phyloP scores from a whole-genome alignment of 2,329 filamentous ascomycete genomes.

The Bipolaris bicolor region DNA sequence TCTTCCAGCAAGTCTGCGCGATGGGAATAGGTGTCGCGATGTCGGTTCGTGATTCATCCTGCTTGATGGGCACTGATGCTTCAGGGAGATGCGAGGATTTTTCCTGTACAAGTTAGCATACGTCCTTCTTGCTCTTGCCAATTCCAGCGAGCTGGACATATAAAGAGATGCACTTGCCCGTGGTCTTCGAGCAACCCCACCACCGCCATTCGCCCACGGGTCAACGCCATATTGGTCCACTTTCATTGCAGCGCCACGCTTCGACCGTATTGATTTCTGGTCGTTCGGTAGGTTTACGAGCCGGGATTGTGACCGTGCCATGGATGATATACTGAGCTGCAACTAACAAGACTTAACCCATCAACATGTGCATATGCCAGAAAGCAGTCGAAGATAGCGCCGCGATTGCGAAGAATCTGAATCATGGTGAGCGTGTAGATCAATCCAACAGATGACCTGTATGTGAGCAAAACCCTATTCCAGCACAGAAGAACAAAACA shows the following conservation, averaged over 20 bases:
- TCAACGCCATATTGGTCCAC: slow-evolving; percentile 5
- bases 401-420: background rate
- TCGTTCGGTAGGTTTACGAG: slow-evolving; percentile 1
- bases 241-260: slow-evolving; percentile 1
- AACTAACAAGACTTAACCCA: slow-evolving; percentile 4
- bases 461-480: background rate
- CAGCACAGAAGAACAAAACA: background rate
- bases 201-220: slow-evolving; percentile 3
- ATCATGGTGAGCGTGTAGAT: background rate
- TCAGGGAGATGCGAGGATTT: background rate
- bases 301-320: slow-evolving; percentile 15
- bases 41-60: slow-evolving; percentile 2
- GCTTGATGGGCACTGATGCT: background rate
- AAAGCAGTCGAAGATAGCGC: background rate
- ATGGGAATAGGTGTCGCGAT: slow-evolving; percentile 29
- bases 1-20: slow-evolving; percentile 21
- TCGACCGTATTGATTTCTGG: background rate
- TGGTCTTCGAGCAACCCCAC: background rate
- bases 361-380: background rate
- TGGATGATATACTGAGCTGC: slow-evolving; percentile 7
- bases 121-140: slow-evolving; percentile 2
- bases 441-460: background rate
- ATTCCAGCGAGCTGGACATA: slow-evolving; percentile 7
- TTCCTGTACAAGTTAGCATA: slow-evolving; percentile 8
- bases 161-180: slow-evolving; percentile 9